A percentile compares a stretch with the other conserved stretches of the same genome.
These are phyloP conservation scores for Diaporthe batatas DNA, from an alignment of 2,329 filamentous ascomycete genomes.

Conservation along the genomic window DNA sequence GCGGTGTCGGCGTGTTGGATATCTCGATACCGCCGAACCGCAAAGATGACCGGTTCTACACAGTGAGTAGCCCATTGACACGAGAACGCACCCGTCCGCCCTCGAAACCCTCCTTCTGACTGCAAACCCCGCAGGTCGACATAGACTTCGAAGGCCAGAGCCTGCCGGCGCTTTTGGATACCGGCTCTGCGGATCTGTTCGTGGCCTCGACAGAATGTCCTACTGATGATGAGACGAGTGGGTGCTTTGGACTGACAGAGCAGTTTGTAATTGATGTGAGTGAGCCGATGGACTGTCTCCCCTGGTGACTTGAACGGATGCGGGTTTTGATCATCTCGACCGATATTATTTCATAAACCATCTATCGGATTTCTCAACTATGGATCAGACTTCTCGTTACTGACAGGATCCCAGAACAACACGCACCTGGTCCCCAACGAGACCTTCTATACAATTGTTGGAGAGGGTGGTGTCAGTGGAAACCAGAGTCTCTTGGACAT, in stretches of 20 bases:
- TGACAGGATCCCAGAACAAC: not conserved
- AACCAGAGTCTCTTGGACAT: constrained; percentile 20
- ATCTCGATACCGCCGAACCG: constrained; percentile 16
- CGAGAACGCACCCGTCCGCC: too few relatives aligned
- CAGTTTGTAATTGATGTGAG: constrained; percentile 19
- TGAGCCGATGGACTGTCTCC: not conserved
- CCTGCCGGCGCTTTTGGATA: not conserved
- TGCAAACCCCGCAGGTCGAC: not conserved
- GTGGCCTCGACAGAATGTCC: constrained; percentile 20
- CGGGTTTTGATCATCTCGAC: too few relatives aligned
- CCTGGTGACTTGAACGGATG: too few relatives aligned
- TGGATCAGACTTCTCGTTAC: not conserved
- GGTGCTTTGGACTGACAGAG: not conserved
- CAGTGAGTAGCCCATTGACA: not conserved
- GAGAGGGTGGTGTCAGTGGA: constrained; percentile 1
- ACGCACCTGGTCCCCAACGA: constrained; percentile 1
- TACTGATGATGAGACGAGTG: constrained; percentile 7
- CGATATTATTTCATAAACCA: too few relatives aligned
- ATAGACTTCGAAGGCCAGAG: constrained; percentile 12
- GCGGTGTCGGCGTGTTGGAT: constrained; percentile 18
- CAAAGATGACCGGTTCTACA: constrained; percentile 16
- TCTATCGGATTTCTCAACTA: too few relatives aligned
- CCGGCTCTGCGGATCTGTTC: constrained; percentile 17
- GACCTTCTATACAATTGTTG: constrained; percentile 4
- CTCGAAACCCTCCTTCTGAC: not conserved